A percentile compares a stretch with the other conserved stretches of the same genome.
phyloP scores from a whole-genome alignment of 1,284 basidiomycete genomes.

The Marasmius oreades region DNA sequence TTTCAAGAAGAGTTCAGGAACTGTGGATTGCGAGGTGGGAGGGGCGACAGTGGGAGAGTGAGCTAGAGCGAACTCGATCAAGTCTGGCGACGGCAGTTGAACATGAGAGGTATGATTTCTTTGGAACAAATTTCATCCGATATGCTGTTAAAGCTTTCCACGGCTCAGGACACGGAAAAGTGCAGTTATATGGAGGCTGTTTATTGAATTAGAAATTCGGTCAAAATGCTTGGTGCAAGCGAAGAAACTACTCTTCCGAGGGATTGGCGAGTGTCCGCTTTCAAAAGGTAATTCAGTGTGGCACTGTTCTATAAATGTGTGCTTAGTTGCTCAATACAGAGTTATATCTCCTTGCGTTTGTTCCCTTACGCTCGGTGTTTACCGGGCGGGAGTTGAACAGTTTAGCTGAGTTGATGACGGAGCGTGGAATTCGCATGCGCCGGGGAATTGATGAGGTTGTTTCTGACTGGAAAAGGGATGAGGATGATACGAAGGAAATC shows the following conservation, averaged over 20 bases:
- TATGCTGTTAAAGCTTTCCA: conserved; percentile 3
- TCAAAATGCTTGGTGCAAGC: conserved; percentile 58
- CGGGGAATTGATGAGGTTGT: conserved; percentile 63
- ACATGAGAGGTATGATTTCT: conserved; percentile 51
- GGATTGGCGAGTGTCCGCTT: conserved; percentile 79
- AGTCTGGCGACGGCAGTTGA: conserved; percentile 60
- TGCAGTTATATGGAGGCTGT: conserved; percentile 73
- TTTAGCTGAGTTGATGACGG: conserved; percentile 77
- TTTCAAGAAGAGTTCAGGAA: conserved; percentile 58
- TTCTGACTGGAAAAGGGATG: conserved; percentile 36
- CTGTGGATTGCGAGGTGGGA: conserved; percentile 81
- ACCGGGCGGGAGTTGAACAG: conserved; percentile 61
- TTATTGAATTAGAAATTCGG: conserved; percentile 80
- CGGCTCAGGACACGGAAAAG: conserved; percentile 61
- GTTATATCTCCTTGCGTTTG: conserved; percentile 85
- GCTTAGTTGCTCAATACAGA: conserved; percentile 40
- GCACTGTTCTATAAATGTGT: conserved; percentile 7
- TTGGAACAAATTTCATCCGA: background rate
- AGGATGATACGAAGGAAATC: conserved; percentile 25
- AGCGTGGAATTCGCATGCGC: conserved; percentile 75
- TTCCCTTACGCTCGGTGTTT: conserved; percentile 68
- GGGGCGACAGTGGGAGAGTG: conserved; percentile 60
- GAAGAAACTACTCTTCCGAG: conserved; percentile 78
- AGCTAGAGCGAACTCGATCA: conserved; percentile 66
- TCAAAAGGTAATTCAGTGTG: conserved; percentile 57